Evolutionary conservation across 345 rosid genomes (phyloP).

Genomic region (Salix purpurea): DNA sequence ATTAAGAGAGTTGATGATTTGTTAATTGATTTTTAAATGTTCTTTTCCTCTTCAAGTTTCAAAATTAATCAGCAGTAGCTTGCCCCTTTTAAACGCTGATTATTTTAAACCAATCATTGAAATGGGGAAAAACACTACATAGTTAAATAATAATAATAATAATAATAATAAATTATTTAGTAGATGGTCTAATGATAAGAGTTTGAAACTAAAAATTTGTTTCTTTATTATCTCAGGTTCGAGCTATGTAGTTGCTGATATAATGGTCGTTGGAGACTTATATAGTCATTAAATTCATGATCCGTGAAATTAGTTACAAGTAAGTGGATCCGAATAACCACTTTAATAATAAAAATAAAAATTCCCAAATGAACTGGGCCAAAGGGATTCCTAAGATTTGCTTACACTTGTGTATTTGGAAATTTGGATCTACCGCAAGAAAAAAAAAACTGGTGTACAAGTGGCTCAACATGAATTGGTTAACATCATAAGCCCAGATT

Average conservation of each 20-base stretch:
- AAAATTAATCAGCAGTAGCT: no score
- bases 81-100: background rate
- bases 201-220: no score
- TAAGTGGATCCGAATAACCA: rapidly evolving
- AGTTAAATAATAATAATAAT: no score
- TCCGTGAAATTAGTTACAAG: no score
- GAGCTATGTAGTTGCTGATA: rapidly evolving
- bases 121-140: background rate
- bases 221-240: no score
- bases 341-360: no score
- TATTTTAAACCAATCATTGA: background rate
- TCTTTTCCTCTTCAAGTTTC: background rate
- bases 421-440: no score
- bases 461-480: background rate
- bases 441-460: background rate
- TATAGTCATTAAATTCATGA: rapidly evolving
- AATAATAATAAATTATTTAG: no score
- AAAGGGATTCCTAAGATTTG: background rate
- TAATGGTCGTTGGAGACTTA: rapidly evolving
- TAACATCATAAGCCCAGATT: background rate
- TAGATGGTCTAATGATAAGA: no score
- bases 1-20: background rate
- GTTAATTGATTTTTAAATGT: background rate
- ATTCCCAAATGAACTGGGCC: background rate
- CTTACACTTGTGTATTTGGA: background rate